Evolutionary conservation across 1,139 yeast species (phyloP), one percentile per base, ranked within the genome.

Genomic region (Yamadazyma conglobata): DNA sequence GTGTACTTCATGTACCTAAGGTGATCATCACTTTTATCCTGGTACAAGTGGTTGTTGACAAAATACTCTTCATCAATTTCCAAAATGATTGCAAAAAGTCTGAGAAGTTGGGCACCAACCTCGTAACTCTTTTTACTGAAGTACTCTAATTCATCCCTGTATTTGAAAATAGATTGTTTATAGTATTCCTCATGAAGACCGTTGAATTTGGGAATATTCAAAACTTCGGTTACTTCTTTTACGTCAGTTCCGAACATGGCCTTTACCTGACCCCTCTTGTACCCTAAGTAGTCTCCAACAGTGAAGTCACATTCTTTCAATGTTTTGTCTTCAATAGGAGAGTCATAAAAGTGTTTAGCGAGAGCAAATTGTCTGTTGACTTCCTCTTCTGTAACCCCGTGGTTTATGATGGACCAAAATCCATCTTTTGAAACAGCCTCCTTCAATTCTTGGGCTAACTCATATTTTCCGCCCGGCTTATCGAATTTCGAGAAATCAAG

Each of bases 131-230:
- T 48, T 15, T 46, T 44, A n/a, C 56, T 51, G 20, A 56, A 39
- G 5, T 31, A 27, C 21, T 49, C 53, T 24, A 57, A 40, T 29
- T 48, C 47, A 3, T 38, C 37, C 15, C 46, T 32, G 33, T 48
- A 46, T 12, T 47, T 39, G 25, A 54, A 48, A 18, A 57, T 46
- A 3, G 43, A 38, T 23, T 53, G 58, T 26, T 52, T 46, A 30
- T 44, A 54, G 35, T 46, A 56, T 18, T 45, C 38, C 3, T 47
- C 53, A 28, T 45, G 54, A 12, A 44, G 41, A n/a, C 48, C 47
- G 25, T 60, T 58, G 42, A 59, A 58, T 33, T 59, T 59, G 15
- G 65, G 60, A 25, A 59, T 54, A 31, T 59, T 59, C 30, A 58
- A 45, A 1, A 58, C 55, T 32, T 59, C 64, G 6, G 54, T 48